Evolutionary conservation across 2,329 filamentous ascomycete species (phyloP).

Genomic region (Myriosclerotinia duriaeana): DNA sequence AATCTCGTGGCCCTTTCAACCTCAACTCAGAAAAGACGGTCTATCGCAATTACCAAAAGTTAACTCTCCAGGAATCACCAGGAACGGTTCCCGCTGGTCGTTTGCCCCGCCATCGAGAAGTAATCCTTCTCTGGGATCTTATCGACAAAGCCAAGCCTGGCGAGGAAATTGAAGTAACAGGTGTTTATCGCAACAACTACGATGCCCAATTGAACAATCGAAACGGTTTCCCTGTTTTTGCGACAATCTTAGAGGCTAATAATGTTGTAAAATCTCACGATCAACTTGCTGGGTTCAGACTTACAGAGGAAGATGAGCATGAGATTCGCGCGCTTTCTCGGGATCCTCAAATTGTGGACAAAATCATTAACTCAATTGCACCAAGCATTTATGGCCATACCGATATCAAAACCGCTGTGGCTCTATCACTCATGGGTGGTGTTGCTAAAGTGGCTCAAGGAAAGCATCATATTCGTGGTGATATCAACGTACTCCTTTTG

Average conservation of each 20-base stretch:
- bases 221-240: conserved; percentile 97
- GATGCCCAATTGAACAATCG: conserved; percentile 97
- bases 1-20: conserved; percentile 90
- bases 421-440: conserved; percentile 90
- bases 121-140: conserved; percentile 93
- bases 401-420: conserved; percentile 96
- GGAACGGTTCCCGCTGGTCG: conserved; percentile 95
- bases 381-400: conserved; percentile 96
- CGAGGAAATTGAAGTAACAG: conserved; percentile 95
- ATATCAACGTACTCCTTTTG: conserved; percentile 95
- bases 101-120: conserved; percentile 87
- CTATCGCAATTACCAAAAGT: conserved; percentile 97
- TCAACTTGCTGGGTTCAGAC: conserved; percentile 90
- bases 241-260: conserved; percentile 95
- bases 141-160: conserved; percentile 97
- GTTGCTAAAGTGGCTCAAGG: conserved; percentile 90
- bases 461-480: conserved; percentile 85
- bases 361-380: conserved; percentile 88
- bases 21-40: conserved; percentile 97
- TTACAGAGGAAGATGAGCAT: conserved; percentile 93
- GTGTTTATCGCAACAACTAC: conserved; percentile 97
- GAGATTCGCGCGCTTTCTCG: conserved; percentile 83
- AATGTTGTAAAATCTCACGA: conserved; percentile 97
- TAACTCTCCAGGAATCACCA: conserved; percentile 94
- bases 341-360: conserved; percentile 89